Conservation (phyloP, 2,329 filamentous ascomycete species). For the Xenoacremonium recifei region DNA sequence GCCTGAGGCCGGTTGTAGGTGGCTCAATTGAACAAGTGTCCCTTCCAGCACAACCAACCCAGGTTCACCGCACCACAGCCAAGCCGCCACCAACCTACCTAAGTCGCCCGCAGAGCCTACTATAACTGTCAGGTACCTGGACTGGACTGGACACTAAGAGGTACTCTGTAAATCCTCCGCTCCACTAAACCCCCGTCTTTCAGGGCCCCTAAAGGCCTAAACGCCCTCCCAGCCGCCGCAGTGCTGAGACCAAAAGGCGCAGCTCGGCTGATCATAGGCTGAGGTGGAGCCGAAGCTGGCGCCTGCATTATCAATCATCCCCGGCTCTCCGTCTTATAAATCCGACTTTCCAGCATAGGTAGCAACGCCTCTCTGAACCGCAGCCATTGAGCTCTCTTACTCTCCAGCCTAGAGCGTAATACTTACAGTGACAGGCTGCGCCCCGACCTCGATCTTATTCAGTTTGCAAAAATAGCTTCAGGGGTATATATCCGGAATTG, state of each 20-base stretch:
- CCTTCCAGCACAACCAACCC: conserved; percentile 26
- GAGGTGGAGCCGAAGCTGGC: background rate
- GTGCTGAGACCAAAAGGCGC: background rate
- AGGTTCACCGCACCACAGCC: no score
- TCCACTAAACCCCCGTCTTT: background rate
- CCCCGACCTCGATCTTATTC: no score
- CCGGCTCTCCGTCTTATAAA: background rate
- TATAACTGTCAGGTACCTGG: conserved; percentile 1
- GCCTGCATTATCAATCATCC: background rate
- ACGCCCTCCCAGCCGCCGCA: background rate
- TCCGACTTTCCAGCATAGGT: no score
- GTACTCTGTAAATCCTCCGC: background rate
- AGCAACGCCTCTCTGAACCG: no score
- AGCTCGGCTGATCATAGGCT: background rate
- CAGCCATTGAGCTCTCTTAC: no score
- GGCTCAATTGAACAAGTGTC: conserved; percentile 45
- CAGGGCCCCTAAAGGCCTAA: background rate
- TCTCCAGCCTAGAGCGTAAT: no score
- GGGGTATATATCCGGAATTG: no score
- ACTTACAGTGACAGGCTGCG: no score
- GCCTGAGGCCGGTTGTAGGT: conserved; percentile 17
- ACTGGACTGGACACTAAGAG: background rate
- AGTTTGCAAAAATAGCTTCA: no score
- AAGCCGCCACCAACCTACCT: conserved; percentile 8
- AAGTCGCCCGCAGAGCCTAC: no score